These are phyloP conservation scores for Aquilaria yunnanensis DNA, from an alignment of 345 rosid genomes.

Conservation along the genomic window DNA sequence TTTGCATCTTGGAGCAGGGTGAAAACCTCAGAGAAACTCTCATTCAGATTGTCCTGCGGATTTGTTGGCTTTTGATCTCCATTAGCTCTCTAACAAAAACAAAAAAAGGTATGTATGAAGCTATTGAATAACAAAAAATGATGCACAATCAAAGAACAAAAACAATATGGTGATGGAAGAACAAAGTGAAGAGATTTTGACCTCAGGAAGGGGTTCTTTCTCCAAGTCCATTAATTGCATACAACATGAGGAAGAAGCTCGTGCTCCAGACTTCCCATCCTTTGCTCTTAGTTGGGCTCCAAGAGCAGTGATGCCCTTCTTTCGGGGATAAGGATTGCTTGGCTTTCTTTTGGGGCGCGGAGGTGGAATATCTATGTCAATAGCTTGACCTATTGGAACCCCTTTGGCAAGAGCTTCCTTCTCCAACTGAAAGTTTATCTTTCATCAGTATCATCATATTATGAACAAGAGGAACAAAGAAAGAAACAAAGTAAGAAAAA, in stretches of 20 bases:
- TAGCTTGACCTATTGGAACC: constrained; percentile 58
- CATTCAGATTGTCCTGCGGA: constrained; percentile 53
- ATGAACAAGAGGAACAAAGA: too few species aligned
- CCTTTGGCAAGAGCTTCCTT: constrained; percentile 93
- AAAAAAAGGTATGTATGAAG: constrained; percentile 11
- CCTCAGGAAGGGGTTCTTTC: constrained; percentile 57
- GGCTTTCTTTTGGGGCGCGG: constrained; percentile 97
- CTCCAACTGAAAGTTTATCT: constrained; percentile 59
- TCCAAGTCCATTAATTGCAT: constrained; percentile 56
- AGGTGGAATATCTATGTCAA: constrained; percentile 90
- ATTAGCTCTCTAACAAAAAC: constrained; percentile 35
- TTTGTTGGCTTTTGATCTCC: constrained; percentile 36
- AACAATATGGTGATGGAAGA: constrained; percentile 4
- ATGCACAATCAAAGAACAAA: constrained; percentile 8
- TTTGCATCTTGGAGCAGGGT: constrained; percentile 42
- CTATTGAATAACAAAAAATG: constrained; percentile 11
- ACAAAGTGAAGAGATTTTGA: constrained; percentile 19
- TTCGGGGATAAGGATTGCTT: constrained; percentile 91
- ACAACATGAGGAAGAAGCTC: constrained; percentile 40
- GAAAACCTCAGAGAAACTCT: constrained; percentile 60
- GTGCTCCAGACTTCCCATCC: constrained; percentile 41
- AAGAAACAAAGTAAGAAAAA: too few species aligned
- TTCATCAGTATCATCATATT: constrained; percentile 4
- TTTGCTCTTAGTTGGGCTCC: constrained; percentile 28
- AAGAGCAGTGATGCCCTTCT: constrained; percentile 36